A percentile compares a stretch with the other conserved stretches of the same genome.
Evolutionary conservation across 345 rosid species (phyloP).

Genomic region (Pugionium dolabratum): DNA sequence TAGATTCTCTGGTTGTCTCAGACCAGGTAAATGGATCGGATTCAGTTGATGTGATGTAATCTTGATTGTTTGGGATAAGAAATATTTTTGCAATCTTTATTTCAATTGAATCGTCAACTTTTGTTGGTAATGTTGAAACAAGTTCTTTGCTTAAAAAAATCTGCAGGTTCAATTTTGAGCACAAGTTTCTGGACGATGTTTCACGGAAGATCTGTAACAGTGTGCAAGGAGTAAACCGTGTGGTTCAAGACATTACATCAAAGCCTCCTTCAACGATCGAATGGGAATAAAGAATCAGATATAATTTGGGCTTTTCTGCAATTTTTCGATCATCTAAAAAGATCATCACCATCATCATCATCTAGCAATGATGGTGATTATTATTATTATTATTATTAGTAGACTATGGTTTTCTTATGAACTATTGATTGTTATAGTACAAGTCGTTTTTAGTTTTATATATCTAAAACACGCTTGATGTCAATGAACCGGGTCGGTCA

Average conservation of each 20-base stretch:
- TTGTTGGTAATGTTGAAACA: background rate
- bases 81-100: background rate
- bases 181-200: conserved; percentile 84
- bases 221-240: conserved; percentile 95
- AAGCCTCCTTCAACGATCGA: conserved; percentile 99
- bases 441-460: background rate
- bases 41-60: no score
- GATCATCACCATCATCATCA: conserved; percentile 20
- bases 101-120: background rate
- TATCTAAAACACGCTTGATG: no score
- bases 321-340: conserved; percentile 35
- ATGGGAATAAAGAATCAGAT: conserved; percentile 63
- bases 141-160: no score
- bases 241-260: conserved; percentile 94
- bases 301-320: conserved; percentile 6
- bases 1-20: no score
- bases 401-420: conserved; percentile 8
- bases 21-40: no score
- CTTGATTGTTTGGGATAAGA: background rate
- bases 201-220: conserved; percentile 85
- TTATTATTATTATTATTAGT: conserved; percentile 16
- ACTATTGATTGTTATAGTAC: background rate
- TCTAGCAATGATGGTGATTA: conserved; percentile 15
- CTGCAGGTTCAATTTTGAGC: conserved; percentile 90
- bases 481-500: no score